phyloP scores from a whole-genome alignment of 441 rosid genomes.

The Erysimum cheiri region DNA sequence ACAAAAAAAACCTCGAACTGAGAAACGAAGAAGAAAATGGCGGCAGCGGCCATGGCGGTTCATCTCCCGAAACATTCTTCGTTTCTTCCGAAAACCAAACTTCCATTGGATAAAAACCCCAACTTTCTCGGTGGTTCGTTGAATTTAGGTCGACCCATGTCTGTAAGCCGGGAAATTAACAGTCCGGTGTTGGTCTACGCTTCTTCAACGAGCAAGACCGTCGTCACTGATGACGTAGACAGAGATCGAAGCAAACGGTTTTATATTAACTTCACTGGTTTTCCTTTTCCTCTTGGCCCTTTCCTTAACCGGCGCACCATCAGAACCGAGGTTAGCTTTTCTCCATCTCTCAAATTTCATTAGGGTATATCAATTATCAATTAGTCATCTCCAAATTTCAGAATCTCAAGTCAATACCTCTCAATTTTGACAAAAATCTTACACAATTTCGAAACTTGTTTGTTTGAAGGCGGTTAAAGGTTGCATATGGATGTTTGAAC shows the following conservation, averaged over 20 bases:
- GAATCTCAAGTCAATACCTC: neutral
- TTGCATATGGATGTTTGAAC: constrained; percentile 88
- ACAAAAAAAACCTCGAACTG: neutral
- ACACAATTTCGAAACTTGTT: neutral
- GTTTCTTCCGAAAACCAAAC: constrained; percentile 51
- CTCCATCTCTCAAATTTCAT: neutral
- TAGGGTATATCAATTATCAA: no score
- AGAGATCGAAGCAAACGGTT: constrained; percentile 57
- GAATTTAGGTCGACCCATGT: constrained; percentile 55
- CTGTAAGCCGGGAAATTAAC: constrained; percentile 44
- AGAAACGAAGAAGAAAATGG: constrained; percentile 42
- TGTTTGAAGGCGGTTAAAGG: constrained; percentile 13
- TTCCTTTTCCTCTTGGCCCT: constrained; percentile 98
- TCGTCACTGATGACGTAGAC: constrained; percentile 37
- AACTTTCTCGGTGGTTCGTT: constrained; percentile 56
- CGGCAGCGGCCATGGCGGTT: constrained; percentile 65
- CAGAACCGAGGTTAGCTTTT: constrained; percentile 75
- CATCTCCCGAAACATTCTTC: constrained; percentile 55
- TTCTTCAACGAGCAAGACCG: constrained; percentile 46
- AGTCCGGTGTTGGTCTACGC: constrained; percentile 58
- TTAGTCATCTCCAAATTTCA: neutral
- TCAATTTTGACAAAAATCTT: neutral
- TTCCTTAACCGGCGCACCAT: constrained; percentile 87
- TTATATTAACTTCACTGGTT: constrained; percentile 87
- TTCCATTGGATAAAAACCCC: constrained; percentile 47